These are phyloP conservation scores for Linum tenue DNA, from an alignment of 345 rosid species.

Conservation along the genomic window DNA sequence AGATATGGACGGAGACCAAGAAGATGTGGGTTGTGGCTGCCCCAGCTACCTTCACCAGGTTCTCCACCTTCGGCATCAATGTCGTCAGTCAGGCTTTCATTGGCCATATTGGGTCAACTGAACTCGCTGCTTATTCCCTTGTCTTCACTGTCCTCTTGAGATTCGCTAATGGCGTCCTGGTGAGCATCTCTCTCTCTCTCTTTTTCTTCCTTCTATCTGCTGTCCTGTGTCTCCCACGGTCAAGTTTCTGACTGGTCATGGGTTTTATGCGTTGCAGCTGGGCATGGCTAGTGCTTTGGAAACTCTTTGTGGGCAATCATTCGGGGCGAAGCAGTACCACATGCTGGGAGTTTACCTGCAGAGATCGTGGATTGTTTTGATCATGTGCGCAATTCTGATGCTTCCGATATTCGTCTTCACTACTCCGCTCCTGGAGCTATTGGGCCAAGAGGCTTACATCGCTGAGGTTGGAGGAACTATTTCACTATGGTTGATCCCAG, in stretches of 20 bases:
- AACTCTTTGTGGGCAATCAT: slow-evolving; percentile 82
- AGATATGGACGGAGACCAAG: slow-evolving; percentile 48
- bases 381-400: slow-evolving; percentile 27
- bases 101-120: slow-evolving; percentile 55
- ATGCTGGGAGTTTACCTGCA: slow-evolving; percentile 82
- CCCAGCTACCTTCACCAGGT: slow-evolving; percentile 65
- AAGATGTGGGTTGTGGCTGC: slow-evolving; percentile 65
- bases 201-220: not conserved
- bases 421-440: slow-evolving; percentile 32
- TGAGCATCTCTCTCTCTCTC: slow-evolving; percentile 3
- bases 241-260: not conserved
- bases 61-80: slow-evolving; percentile 50
- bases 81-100: slow-evolving; percentile 56
- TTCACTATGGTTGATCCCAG: slow-evolving; percentile 44
- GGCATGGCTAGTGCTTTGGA: slow-evolving; percentile 84
- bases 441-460: slow-evolving; percentile 52
- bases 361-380: slow-evolving; percentile 66
- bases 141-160: slow-evolving; percentile 51
- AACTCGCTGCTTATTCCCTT: slow-evolving; percentile 69
- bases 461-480: slow-evolving; percentile 36
- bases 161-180: slow-evolving; percentile 60
- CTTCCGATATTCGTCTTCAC: slow-evolving; percentile 49
- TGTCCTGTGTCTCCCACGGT: not conserved
- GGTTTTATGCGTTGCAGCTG: slow-evolving; percentile 30
- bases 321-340: slow-evolving; percentile 60